Base-by-base conservation (phyloP, 208 protist genomes). In the Balamuthia mandrillaris region DNA sequence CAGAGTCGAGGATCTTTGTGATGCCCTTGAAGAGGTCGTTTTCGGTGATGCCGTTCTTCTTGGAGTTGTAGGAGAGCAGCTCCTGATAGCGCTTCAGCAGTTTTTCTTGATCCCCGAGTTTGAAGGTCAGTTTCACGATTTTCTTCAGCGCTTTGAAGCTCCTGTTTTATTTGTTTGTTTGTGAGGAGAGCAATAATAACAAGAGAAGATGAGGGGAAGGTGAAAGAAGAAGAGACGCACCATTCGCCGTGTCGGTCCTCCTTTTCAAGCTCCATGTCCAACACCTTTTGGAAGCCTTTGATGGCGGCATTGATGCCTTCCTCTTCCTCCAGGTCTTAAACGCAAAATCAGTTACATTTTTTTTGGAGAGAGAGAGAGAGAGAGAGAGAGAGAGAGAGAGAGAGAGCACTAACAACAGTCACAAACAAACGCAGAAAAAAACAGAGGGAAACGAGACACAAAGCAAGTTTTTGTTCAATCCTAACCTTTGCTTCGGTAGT, bases 71-170 rank as follows among this genome's bases (percentile, higher is more conserved):
- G 37, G 35, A 85, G 81, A 94, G 88, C 42, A 98, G 91, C 52
- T 93, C 81, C 10, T 87, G 85, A 68, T 96, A 97, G 58, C 92
- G 91, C 12, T 87, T 68, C 27, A 96, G 47, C 94, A 97, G 95
- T 10, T 94, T 87, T 4, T 96, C 90, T 88, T 95, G 97, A 21
- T 94, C 79, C 35, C 89, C 81, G 42, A 87, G 86, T 52, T 91
- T 87, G 51, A 95, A 94, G 39, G 90, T 81, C 33, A 95, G 86
- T 58, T 95, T 94, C 27, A 95, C 91, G 29, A 98, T 93, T 84
- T 94, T 93, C 86, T 98, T 98, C 18, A 96, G 87, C 16, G 96
- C 94, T 89, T 98, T 98, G 88, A 98, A 98, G 29, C 94, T 96
- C n/a, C n/a, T n/a, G n/a, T n/a, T n/a, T n/a, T n/a, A n/a, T n/a